Base-by-base conservation (phyloP, 345 rosid genomes). In the Bruguiera gymnorhiza region DNA sequence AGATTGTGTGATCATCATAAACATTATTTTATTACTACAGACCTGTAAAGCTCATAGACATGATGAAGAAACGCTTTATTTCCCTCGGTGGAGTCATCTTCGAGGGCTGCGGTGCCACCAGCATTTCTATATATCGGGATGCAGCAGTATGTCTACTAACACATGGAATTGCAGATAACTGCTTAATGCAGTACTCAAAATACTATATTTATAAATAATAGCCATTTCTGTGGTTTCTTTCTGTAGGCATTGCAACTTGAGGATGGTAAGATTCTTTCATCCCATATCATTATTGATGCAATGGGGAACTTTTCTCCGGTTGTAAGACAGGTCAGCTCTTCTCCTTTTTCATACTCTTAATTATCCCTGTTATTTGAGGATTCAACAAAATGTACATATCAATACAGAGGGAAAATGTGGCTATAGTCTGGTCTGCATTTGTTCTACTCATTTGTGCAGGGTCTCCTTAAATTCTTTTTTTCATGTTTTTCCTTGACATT, bases 281-380 rank as follows among this genome's bases (percentile, higher is more conserved):
- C 96, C 27, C 88, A 82, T 62, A 89, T 94, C 61, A 80, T 91
- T 60, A 79, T 91, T 31, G 98, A 94, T 82, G 96, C 97, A 60
- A 94, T 91, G 91, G 98, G 98, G 62, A 94, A 91, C 76, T 91
- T 94, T 76, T 94, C 98, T 56, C 98, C 96, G 48, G 83, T 94
- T 27, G 83, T 91, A 69, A 94, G 81, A 81, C 98, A 94, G 98
- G 98, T 88, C 58, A 59, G 63, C 24, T 70, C 51, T 54, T 61
- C 59, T 68, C 63, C 63, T 50, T 68, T 5, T 70, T 51, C 66
- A 29, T 65, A 59, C 53, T 55, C 70, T 32, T 32, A 32, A 32
- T 32, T 32, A 32, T 32, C 36, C 34, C 6, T 32, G 36, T 32
- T 32, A 32, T 6, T 32, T 32, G 36, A 32, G 8, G 36, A 32